A percentile compares a stretch with the other conserved stretches of the same genome.
phyloP scores from a whole-genome alignment of 2,329 filamentous ascomycete genomes.

The Colletotrichum costaricense region DNA sequence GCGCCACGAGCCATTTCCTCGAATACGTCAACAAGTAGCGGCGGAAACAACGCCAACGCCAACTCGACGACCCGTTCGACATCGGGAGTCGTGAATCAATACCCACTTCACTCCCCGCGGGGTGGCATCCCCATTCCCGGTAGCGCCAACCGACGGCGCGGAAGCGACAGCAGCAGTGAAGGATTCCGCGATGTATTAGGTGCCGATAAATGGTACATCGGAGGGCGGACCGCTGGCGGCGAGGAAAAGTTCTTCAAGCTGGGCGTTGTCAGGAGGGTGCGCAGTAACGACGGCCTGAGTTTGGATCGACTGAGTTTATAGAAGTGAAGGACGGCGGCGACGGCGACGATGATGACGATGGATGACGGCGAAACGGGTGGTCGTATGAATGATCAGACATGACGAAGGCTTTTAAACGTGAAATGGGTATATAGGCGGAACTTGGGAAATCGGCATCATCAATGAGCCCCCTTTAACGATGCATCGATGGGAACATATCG shows the following conservation, averaged over 20 bases:
- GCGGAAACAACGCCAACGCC: neutral
- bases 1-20: conserved; percentile 33
- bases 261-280: conserved; percentile 77
- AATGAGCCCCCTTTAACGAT: conserved; percentile 10
- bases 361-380: neutral
- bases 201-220: conserved; percentile 85
- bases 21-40: conserved; percentile 13
- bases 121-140: conserved; percentile 53
- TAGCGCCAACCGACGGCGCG: conserved; percentile 61
- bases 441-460: conserved; percentile 16
- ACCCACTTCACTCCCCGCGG: conserved; percentile 42
- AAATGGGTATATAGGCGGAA: conserved; percentile 16
- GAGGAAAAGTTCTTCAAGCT: conserved; percentile 87
- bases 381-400: conserved; percentile 1
- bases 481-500: neutral
- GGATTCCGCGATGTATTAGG: conserved; percentile 80
- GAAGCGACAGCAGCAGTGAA: conserved; percentile 80
- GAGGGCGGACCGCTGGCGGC: conserved; percentile 79
- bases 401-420: neutral
- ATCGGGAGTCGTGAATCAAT: conserved; percentile 42
- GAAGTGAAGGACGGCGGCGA: conserved; percentile 28
- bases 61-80: conserved; percentile 35
- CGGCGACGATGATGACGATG: conserved; percentile 39
- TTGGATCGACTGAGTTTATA: conserved; percentile 80
- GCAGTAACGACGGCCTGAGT: conserved; percentile 80